Conservation (phyloP, 768 basidiomycete species). For the Suillus clintonianus region DNA sequence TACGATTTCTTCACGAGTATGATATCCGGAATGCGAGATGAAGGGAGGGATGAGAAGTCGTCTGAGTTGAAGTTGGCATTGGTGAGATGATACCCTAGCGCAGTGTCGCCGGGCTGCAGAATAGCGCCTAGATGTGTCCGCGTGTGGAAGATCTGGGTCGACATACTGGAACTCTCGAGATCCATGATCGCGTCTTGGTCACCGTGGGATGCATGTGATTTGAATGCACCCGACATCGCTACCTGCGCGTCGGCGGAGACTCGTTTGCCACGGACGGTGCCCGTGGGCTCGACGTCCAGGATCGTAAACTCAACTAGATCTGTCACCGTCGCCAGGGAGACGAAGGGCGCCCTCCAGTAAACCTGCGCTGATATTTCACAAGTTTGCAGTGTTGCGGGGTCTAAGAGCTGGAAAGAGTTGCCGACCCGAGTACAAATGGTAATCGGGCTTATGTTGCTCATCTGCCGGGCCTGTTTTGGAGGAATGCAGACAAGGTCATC, state of each 20-base stretch:
- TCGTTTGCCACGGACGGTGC: constrained; percentile 68
- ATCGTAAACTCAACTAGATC: constrained; percentile 95
- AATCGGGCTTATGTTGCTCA: constrained; percentile 88
- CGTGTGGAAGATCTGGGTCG: constrained; percentile 89
- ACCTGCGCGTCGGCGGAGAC: constrained; percentile 91
- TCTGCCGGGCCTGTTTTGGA: constrained; percentile 72
- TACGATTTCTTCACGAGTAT: constrained; percentile 95
- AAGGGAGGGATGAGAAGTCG: constrained; percentile 68
- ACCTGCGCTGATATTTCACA: constrained; percentile 76
- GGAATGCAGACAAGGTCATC: constrained; percentile 96
- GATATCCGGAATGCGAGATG: constrained; percentile 81
- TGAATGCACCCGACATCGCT: constrained; percentile 79
- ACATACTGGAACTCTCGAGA: constrained; percentile 55
- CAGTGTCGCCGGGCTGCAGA: constrained; percentile 94
- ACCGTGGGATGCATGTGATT: constrained; percentile 45
- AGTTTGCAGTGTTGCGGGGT: constrained; percentile 81
- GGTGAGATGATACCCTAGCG: constrained; percentile 86
- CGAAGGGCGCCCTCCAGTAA: constrained; percentile 94
- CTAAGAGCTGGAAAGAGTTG: constrained; percentile 87
- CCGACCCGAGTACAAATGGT: constrained; percentile 90
- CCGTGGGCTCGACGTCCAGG: constrained; percentile 88
- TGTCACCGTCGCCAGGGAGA: constrained; percentile 75
- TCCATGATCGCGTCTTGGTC: constrained; percentile 60
- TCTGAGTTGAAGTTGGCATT: constrained; percentile 93
- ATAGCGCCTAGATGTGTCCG: constrained; percentile 94